These are phyloP conservation scores for Monosporascus sp. DNA, from an alignment of 2,329 filamentous ascomycete species.

Conservation along the genomic window DNA sequence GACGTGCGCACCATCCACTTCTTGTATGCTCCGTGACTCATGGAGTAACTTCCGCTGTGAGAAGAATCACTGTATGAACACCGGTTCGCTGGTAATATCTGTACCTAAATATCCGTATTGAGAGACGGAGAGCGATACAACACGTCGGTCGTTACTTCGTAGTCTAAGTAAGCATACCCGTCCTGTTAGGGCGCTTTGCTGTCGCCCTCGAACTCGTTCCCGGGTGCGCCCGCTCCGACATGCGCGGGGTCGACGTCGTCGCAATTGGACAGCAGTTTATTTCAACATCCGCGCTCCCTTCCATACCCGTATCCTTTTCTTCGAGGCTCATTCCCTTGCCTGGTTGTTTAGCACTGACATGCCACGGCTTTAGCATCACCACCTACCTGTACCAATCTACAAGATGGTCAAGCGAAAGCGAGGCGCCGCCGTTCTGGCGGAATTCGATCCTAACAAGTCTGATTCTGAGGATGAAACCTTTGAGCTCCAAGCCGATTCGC, in stretches of 20 bases:
- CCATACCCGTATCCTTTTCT: neutral
- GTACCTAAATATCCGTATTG: too few species aligned
- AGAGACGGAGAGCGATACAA: too few species aligned
- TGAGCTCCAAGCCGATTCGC: conserved; percentile 44
- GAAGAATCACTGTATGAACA: neutral
- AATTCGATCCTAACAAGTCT: conserved; percentile 63
- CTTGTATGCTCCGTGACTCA: neutral
- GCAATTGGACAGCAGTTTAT: too few species aligned
- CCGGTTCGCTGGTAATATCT: neutral
- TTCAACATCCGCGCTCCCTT: neutral
- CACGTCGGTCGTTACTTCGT: too few species aligned
- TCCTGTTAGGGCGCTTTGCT: too few species aligned
- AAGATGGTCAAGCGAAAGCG: conserved; percentile 54
- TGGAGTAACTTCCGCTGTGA: neutral
- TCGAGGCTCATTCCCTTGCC: neutral
- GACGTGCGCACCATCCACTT: neutral
- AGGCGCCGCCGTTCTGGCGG: conserved; percentile 35
- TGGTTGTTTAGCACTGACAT: neutral
- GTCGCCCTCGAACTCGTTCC: too few species aligned
- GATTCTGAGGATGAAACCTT: conserved; percentile 65
- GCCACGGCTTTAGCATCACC: neutral
- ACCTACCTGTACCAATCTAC: conserved; percentile 1
- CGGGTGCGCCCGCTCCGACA: too few species aligned
- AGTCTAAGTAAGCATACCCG: too few species aligned
- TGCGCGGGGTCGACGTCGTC: too few species aligned